Conservation (phyloP, 441 rosid genomes). For the Bruguiera hainesii region DNA sequence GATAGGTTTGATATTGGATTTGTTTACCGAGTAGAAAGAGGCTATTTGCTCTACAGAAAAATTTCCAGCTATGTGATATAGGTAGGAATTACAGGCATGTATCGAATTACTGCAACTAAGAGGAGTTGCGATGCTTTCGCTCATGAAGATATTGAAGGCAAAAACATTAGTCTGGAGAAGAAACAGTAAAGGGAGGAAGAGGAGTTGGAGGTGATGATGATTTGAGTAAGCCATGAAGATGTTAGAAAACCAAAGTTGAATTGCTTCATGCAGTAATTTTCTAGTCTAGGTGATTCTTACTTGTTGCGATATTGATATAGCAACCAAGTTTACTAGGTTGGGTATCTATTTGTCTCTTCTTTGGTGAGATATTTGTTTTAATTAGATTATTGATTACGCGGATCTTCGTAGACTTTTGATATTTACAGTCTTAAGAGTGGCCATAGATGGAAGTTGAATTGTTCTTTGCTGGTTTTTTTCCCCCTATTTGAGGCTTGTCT, state of each 20-base stretch:
- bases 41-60: slow-evolving; percentile 20
- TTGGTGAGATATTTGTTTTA: no score
- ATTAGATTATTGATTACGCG: no score
- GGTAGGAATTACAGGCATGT: slow-evolving; percentile 24
- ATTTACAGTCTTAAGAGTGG: no score
- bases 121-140: slow-evolving; percentile 23
- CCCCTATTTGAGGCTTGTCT: no score
- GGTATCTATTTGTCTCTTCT: no score
- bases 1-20: slow-evolving; percentile 23
- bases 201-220: slow-evolving; percentile 1
- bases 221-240: slow-evolving; percentile 21
- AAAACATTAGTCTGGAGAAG: background rate
- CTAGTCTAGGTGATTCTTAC: background rate
- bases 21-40: slow-evolving; percentile 28
- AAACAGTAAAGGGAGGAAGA: slow-evolving; percentile 8
- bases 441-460: no score
- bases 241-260: slow-evolving; percentile 2
- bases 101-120: slow-evolving; percentile 19
- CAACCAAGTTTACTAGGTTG: no score
- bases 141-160: slow-evolving; percentile 9
- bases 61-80: slow-evolving; percentile 31
- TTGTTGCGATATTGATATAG: no score
- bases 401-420: no score
- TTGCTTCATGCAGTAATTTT: background rate
- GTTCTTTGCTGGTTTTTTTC: no score